A percentile compares a stretch with the other conserved stretches of the same genome.
These are phyloP conservation scores for Agaricus subrufescens DNA, from an alignment of 768 basidiomycete genomes.

Conservation along the genomic window DNA sequence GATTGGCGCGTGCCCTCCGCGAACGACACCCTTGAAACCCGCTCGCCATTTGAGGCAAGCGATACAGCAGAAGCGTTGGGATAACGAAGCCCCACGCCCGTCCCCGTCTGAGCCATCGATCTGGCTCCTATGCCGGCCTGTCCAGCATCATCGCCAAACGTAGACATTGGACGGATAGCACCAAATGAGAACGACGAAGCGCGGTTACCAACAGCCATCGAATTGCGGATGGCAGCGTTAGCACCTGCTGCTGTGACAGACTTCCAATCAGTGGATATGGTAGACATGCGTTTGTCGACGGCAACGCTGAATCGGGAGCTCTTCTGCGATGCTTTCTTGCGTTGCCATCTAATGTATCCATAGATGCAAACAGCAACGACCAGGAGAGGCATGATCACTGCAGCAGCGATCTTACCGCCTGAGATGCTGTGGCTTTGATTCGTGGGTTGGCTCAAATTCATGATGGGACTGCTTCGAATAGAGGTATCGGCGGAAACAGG, in stretches of 20 bases:
- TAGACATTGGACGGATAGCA: slow-evolving; percentile 43
- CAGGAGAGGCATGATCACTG: slow-evolving; percentile 64
- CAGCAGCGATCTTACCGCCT: slow-evolving; percentile 58
- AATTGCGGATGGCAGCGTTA: slow-evolving; percentile 65
- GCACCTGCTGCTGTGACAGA: slow-evolving; percentile 67
- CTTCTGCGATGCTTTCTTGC: slow-evolving; percentile 45
- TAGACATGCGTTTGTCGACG: slow-evolving; percentile 81
- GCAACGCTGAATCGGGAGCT: slow-evolving; percentile 57
- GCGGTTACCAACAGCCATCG: slow-evolving; percentile 48
- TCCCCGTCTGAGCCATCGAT: slow-evolving; percentile 43
- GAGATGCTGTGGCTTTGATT: slow-evolving; percentile 25
- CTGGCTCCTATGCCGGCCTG: slow-evolving; percentile 36
- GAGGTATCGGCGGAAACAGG: slow-evolving; percentile 34
- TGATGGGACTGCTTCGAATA: slow-evolving; percentile 32
- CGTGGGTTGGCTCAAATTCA: slow-evolving; percentile 27
- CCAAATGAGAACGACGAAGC: slow-evolving; percentile 55
- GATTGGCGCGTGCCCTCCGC: slow-evolving; percentile 43
- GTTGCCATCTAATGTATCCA: slow-evolving; percentile 49
- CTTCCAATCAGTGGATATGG: slow-evolving; percentile 76
- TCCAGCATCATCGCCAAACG: slow-evolving; percentile 38
- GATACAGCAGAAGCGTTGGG: slow-evolving; percentile 25
- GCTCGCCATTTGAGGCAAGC: slow-evolving; percentile 23
- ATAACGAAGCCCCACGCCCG: slow-evolving; percentile 46
- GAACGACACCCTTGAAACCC: slow-evolving; percentile 63
- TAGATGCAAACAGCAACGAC: slow-evolving; percentile 37